phyloP scores from a whole-genome alignment of 371 early-diverging fungal genomes.

The Mortierella sp. region DNA sequence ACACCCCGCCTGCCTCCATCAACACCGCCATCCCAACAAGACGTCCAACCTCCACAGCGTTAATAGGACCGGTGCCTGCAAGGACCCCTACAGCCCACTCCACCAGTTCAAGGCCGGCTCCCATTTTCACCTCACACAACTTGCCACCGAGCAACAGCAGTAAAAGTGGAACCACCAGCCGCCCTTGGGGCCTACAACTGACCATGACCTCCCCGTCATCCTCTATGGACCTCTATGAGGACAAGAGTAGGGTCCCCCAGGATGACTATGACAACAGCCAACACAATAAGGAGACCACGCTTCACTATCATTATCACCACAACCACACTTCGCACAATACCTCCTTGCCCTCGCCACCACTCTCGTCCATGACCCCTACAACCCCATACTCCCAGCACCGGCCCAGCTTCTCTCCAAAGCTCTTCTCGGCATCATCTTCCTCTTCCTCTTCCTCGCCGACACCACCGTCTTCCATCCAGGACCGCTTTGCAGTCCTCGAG shows the following conservation, averaged over 20 bases:
- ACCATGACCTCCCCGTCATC: background rate
- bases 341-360: conserved; percentile 25
- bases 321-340: background rate
- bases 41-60: background rate
- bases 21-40: background rate
- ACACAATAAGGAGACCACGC: background rate
- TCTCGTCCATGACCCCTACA: conserved; percentile 24
- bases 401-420: conserved; percentile 7
- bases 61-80: background rate
- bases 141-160: background rate
- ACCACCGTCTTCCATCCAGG: conserved; percentile 16
- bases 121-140: background rate
- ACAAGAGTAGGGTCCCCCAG: too few species aligned
- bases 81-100: background rate
- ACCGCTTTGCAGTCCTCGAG: conserved; percentile 36
- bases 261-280: background rate
- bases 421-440: background rate
- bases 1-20: background rate
- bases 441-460: background rate
- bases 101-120: background rate
- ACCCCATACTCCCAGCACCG: conserved; percentile 3
- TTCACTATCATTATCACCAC: background rate
- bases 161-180: background rate
- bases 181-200: background rate
- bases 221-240: background rate